Conservation (phyloP, 2,329 filamentous ascomycete species). For the Fusarium tricinctum region DNA sequence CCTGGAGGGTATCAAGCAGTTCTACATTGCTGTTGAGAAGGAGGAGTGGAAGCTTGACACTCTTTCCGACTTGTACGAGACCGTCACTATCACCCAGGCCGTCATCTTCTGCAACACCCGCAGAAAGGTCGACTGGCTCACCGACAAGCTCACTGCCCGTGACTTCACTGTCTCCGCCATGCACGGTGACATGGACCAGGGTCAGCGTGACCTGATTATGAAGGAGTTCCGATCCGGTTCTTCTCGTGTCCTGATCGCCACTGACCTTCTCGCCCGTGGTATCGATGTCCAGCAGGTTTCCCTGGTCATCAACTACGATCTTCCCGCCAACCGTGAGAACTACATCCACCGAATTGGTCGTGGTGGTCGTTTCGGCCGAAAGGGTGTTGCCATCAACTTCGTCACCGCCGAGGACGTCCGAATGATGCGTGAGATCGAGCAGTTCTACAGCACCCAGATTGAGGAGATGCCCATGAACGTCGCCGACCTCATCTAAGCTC, state of each 20-base stretch:
- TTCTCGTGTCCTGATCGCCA: conserved; percentile 98
- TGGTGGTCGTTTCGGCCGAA: conserved; percentile 99
- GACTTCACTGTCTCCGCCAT: conserved; percentile 99
- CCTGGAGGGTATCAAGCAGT: conserved; percentile 99
- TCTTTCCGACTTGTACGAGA: conserved; percentile 98
- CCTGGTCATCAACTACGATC: conserved; percentile 99
- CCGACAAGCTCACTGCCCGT: conserved; percentile 97
- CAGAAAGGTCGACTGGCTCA: conserved; percentile 99
- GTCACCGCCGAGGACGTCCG: conserved; percentile 98
- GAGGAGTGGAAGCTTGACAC: conserved; percentile 99
- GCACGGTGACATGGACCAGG: conserved; percentile 99
- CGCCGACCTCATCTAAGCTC: conserved; percentile 77
- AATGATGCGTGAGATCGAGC: conserved; percentile 99
- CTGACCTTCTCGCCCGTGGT: conserved; percentile 97
- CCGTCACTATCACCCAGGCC: conserved; percentile 98
- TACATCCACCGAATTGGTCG: conserved; percentile 99
- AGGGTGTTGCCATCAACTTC: conserved; percentile 99
- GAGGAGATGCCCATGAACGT: conserved; percentile 99
- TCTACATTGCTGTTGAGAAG: conserved; percentile 99
- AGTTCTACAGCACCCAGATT: conserved; percentile 99
- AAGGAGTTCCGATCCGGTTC: conserved; percentile 99
- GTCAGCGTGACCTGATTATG: conserved; percentile 99
- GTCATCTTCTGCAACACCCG: conserved; percentile 99
- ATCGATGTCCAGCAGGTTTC: conserved; percentile 99
- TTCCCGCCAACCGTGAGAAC: conserved; percentile 99